Base-by-base conservation (phyloP, 768 basidiomycete genomes). In the Psilocybe cubensis region DNA sequence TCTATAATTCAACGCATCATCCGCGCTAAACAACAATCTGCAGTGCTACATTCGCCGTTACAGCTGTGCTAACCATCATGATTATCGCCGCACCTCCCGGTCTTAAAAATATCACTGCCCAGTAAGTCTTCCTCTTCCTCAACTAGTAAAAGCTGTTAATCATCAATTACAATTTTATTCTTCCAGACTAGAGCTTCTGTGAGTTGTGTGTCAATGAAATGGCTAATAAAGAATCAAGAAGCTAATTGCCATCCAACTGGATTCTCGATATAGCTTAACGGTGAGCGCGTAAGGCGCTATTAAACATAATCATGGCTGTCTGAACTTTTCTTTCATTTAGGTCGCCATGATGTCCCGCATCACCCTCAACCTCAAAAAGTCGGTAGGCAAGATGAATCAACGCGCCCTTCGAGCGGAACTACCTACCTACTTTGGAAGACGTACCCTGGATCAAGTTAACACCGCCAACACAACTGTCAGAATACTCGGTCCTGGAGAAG, bases 271-370 rank as follows among this genome's bases (percentile, higher is more conserved):
- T 33, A 57, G 56, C 12, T 44, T 57, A 29, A 57, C 56, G 11
- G 56, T 57, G 29, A 40, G 50, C 25, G 9, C 0, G n/a, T 8
- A 7, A 8, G 0, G 24, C 25, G 24, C 17, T n/a, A 25, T 12
- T 20, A 25, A 46, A 24, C 7, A 18, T 24, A 12, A 21, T 51
- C 21, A 17, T 31, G 28, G 9, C 3, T 10, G 21, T 38, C 8
- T 51, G 17, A 24, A 23, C 28, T 31, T 4, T 23, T 9, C 50
- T 28, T 2, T 50, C 38, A 35, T 27, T n/a, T 51, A 74, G 72
- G 72, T 87, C 7, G 74, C 83, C 0, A 87, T 87, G 82, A 85
- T 87, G 78, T 86, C 84, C 6, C 79, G 86, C 4, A 87, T 87
- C 46, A 86, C 86, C 1, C 76, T 87, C 24, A 82, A 80, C 64